These are phyloP conservation scores for Leccinum subspadiceum DNA, from an alignment of 1,284 basidiomycete genomes.

Conservation along the genomic window DNA sequence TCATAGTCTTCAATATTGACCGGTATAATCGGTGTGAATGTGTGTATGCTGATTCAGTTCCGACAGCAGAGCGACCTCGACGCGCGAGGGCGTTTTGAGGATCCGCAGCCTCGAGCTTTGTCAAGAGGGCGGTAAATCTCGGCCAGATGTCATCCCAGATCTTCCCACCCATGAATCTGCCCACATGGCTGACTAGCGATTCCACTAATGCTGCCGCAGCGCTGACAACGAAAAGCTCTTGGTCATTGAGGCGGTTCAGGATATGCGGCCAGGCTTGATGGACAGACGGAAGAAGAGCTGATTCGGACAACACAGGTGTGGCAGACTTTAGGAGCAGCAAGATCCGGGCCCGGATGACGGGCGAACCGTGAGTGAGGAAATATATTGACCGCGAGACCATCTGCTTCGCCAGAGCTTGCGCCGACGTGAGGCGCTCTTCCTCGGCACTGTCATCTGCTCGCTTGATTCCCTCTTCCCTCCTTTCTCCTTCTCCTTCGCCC, in stretches of 20 bases:
- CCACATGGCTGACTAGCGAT: constrained; percentile 62
- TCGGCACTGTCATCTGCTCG: constrained; percentile 34
- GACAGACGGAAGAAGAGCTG: constrained; percentile 76
- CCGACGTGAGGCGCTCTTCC: constrained; percentile 57
- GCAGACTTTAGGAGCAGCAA: constrained; percentile 71
- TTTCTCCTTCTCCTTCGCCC: constrained; percentile 19
- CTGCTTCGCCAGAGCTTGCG: constrained; percentile 74
- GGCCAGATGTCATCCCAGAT: constrained; percentile 94
- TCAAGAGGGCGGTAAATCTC: constrained; percentile 61
- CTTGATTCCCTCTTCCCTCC: constrained; percentile 21
- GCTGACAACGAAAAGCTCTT: constrained; percentile 73
- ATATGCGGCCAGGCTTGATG: constrained; percentile 89
- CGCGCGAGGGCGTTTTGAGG: constrained; percentile 60
- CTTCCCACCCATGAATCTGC: constrained; percentile 78
- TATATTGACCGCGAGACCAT: constrained; percentile 85
- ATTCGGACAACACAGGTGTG: constrained; percentile 72
- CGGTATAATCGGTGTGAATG: constrained; percentile 75
- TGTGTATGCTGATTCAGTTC: constrained; percentile 71
- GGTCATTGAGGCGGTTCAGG: constrained; percentile 74
- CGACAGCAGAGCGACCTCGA: constrained; percentile 47
- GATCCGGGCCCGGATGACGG: constrained; percentile 80
- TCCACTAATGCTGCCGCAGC: constrained; percentile 73
- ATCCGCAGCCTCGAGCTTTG: constrained; percentile 59
- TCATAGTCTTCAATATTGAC: constrained; percentile 72
- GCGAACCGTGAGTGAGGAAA: constrained; percentile 85